Evolutionary conservation across 139 green algal genomes (phyloP), one percentile per base, ranked within the genome.

Genomic region (Micractinium conductrix): DNA sequence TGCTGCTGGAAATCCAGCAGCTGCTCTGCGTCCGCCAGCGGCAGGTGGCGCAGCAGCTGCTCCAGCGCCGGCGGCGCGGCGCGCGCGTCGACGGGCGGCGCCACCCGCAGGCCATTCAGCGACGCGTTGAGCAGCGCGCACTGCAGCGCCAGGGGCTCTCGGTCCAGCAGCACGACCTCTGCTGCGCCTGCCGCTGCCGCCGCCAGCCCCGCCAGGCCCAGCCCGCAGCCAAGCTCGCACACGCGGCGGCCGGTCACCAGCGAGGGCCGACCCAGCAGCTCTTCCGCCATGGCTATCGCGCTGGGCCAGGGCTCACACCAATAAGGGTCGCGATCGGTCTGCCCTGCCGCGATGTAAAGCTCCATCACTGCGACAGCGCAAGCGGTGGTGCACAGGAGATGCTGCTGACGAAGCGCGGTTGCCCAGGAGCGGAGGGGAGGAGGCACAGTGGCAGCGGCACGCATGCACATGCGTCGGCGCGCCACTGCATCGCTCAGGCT

Each of bases 91-190:
- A 55, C 26, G 6, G 70, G 70, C 1, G 38, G 9, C n/a, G 70
- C 55, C 22, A 65, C n/a, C 0, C 58, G 42, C 38, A 86, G n/a
- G 33, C 71, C 81, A 24, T 86, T 86, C 28, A 86, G 44, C 16
- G 45, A 26, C 9, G 86, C 81, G 44, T 88, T 90, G 24, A 95
- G 71, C 69, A 95, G 78, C 0, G 86, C 89, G 81, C 95, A 98
- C 83, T 95, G 85, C 69, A 98, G 90, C 21, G 94, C 93, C 45
- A 96, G 85, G 0, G 91, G 90, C 87, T 98, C 95, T 1, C 95
- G 84, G 85, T 98, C 95, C 24, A 96, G 80, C 79, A 98, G 89
- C 17, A 95, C 88, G 40, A 97, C 94, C 67, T 94, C 79, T 14
- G 33, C 28, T 1, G 93, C 93, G 2, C 93, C 93, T 92, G 90